Percentiles rank a stretch among this genome's conserved stretches.
phyloP scores from a whole-genome alignment of 2,329 filamentous ascomycete genomes.

The Aspergillus fischeri region DNA sequence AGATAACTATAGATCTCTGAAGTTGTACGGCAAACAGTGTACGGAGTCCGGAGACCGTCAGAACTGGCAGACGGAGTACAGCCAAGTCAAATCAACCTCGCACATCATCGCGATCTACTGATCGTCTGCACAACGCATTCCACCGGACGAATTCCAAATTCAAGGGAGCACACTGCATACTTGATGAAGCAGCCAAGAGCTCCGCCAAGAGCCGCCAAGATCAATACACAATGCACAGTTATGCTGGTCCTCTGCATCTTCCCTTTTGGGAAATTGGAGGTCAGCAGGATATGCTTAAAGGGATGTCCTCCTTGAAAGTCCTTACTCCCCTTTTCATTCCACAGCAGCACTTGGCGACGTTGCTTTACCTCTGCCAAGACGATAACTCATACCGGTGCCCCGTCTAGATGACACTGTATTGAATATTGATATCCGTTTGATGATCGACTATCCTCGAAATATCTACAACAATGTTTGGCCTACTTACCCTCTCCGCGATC shows the following conservation, averaged over 20 bases:
- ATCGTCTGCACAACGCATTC: slow-evolving; percentile 5
- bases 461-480: not conserved
- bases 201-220: slow-evolving; percentile 20
- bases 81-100: not conserved
- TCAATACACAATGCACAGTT: not conserved
- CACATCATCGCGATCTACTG: slow-evolving; percentile 1
- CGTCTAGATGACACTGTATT: not conserved
- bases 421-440: not conserved
- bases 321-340: slow-evolving; percentile 11
- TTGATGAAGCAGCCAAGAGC: slow-evolving; percentile 16
- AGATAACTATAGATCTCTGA: not conserved
- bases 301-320: not conserved
- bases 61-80: not conserved
- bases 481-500: too few species aligned
- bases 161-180: slow-evolving; percentile 6
- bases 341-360: slow-evolving; percentile 22
- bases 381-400: not conserved
- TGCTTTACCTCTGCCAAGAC: slow-evolving; percentile 2
- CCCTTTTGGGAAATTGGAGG: slow-evolving; percentile 2
- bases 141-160: not conserved
- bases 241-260: slow-evolving; percentile 7
- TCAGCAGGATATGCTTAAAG: not conserved
- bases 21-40: not conserved
- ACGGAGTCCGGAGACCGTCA: not conserved
- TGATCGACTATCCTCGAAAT: not conserved